Conservation (phyloP, 169 alveolate genomes). For the Cyclospora cayetanensis region DNA sequence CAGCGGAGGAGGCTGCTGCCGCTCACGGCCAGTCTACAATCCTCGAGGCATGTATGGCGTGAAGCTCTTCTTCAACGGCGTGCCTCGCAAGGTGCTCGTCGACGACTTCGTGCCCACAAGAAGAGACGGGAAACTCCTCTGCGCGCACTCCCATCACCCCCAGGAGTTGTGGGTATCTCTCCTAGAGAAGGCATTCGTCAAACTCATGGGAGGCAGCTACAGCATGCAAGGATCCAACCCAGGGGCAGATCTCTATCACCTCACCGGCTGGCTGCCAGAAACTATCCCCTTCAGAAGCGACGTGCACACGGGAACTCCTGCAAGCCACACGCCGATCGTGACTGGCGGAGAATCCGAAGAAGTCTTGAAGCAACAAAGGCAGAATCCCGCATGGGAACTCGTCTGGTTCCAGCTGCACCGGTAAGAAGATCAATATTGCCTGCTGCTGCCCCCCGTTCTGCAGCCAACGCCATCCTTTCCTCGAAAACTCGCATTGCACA, state of each 20-base stretch:
- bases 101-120: conserved; percentile 92
- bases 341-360: conserved; percentile 57
- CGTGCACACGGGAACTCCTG: conserved; percentile 78
- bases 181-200: conserved; percentile 93
- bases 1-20: not conserved
- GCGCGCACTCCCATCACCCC: conserved; percentile 88
- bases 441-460: too few species aligned
- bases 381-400: conserved; percentile 20
- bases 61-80: conserved; percentile 90
- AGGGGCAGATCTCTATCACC: conserved; percentile 91
- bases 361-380: not conserved
- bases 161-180: conserved; percentile 92
- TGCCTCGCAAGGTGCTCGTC: conserved; percentile 88
- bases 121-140: conserved; percentile 78
- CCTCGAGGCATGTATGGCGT: conserved; percentile 88
- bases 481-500: too few species aligned
- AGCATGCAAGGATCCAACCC: conserved; percentile 93
- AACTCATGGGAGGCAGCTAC: conserved; percentile 91
- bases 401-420: conserved; percentile 28
- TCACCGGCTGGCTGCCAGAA: conserved; percentile 96
- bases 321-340: conserved; percentile 56
- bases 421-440: too few species aligned
- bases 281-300: conserved; percentile 83
- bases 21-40: conserved; percentile 77
- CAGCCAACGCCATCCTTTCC: too few species aligned